A percentile compares a stretch with the other conserved stretches of the same genome.
Evolutionary conservation across 2,329 filamentous ascomycete genomes (phyloP).

Genomic region (Diaporthe ampelina): DNA sequence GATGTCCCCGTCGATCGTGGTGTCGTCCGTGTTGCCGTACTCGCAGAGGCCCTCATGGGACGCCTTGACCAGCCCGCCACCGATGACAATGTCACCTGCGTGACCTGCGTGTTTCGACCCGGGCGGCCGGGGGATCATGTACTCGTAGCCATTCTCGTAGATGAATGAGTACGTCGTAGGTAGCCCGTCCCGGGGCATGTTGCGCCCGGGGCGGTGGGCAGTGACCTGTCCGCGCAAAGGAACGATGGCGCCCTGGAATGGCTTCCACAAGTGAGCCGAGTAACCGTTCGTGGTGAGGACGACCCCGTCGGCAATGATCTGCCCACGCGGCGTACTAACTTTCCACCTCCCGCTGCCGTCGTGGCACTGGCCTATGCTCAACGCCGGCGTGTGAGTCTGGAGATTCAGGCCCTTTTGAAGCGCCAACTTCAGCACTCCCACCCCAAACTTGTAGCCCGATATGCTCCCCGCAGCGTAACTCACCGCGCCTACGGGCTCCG

Average conservation of each 20-base stretch:
- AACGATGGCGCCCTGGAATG: slow-evolving; percentile 62
- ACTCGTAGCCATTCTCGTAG: slow-evolving; percentile 73
- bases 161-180: slow-evolving; percentile 73
- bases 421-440: slow-evolving; percentile 60
- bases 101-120: slow-evolving; percentile 57
- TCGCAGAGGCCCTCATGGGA: slow-evolving; percentile 59
- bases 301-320: slow-evolving; percentile 57
- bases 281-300: slow-evolving; percentile 69
- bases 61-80: slow-evolving; percentile 66
- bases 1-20: slow-evolving; percentile 62
- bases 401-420: slow-evolving; percentile 61
- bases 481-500: slow-evolving; percentile 60
- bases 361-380: slow-evolving; percentile 42
- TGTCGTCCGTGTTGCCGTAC: slow-evolving; percentile 71
- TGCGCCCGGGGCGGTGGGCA: slow-evolving; percentile 54
- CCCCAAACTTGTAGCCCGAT: slow-evolving; percentile 55
- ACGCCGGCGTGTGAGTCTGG: slow-evolving; percentile 65
- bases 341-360: slow-evolving; percentile 50
- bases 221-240: slow-evolving; percentile 66
- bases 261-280: slow-evolving; percentile 59
- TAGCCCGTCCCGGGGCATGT: slow-evolving; percentile 55
- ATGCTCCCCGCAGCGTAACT: slow-evolving; percentile 60
- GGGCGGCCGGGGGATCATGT: slow-evolving; percentile 72
- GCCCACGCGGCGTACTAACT: slow-evolving; percentile 59
- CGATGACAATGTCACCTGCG: slow-evolving; percentile 71